Evolutionary conservation across 2,329 filamentous ascomycete genomes (phyloP).

Genomic region (Zasmidium cellare): DNA sequence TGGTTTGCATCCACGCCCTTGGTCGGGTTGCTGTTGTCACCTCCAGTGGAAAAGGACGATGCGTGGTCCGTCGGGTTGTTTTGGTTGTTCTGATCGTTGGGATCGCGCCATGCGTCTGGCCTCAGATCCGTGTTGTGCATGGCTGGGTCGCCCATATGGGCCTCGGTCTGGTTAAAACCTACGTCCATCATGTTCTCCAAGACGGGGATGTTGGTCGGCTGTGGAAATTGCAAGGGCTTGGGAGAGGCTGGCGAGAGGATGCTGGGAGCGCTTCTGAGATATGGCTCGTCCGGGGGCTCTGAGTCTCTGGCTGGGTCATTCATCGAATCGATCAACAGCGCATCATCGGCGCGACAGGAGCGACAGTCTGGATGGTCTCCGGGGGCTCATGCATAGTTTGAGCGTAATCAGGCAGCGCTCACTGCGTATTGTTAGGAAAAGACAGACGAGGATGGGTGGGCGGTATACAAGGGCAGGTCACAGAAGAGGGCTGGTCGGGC

Average conservation of each 20-base stretch:
- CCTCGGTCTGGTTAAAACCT: constrained; percentile 66
- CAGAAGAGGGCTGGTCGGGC: not conserved
- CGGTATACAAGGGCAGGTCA: not conserved
- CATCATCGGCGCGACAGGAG: constrained; percentile 8
- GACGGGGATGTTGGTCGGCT: constrained; percentile 68
- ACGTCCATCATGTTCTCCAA: constrained; percentile 72
- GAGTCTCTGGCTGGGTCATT: constrained; percentile 20
- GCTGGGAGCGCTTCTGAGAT: constrained; percentile 62
- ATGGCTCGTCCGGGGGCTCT: constrained; percentile 54
- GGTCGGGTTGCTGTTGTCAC: not conserved
- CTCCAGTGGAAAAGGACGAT: not conserved
- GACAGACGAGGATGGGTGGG: not conserved
- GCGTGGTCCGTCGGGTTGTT: constrained; percentile 15
- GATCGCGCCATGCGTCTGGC: constrained; percentile 35
- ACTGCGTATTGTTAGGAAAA: not conserved
- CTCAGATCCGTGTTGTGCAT: constrained; percentile 35
- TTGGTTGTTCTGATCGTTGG: constrained; percentile 24
- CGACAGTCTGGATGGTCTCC: constrained; percentile 1
- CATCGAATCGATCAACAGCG: constrained; percentile 24
- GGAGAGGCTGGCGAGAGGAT: constrained; percentile 68
- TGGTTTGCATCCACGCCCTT: not conserved
- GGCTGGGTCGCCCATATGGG: constrained; percentile 48
- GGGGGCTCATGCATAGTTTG: constrained; percentile 7
- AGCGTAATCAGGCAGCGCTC: not conserved
- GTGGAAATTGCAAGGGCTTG: constrained; percentile 66